Percentiles rank a stretch among this genome's conserved stretches.
Conservation (phyloP, 2,329 filamentous ascomycete genomes). For the Ophiocordyceps robertsii region DNA sequence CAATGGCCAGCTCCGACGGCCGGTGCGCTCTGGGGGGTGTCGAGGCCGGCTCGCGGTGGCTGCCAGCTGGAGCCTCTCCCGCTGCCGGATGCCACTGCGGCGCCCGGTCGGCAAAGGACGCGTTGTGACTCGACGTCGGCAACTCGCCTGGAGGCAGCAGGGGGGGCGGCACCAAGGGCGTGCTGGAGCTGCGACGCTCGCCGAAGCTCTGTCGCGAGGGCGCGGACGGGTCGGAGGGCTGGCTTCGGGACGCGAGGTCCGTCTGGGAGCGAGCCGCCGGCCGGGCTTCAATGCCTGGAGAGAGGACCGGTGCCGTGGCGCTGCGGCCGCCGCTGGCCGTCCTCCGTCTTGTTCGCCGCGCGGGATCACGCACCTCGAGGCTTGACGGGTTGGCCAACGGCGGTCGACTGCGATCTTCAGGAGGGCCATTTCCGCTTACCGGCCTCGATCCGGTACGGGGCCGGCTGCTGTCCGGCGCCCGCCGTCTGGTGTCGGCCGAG, state of each 20-base stretch:
- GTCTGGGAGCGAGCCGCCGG: conserved; percentile 50
- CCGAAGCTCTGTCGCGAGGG: conserved; percentile 24
- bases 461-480: conserved; percentile 16
- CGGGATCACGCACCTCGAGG: conserved; percentile 17
- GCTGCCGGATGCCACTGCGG: conserved; percentile 12
- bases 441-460: conserved; percentile 31
- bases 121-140: conserved; percentile 9
- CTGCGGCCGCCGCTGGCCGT: conserved; percentile 43
- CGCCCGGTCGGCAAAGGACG: conserved; percentile 23
- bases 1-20: conserved; percentile 26
- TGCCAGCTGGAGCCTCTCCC: not conserved
- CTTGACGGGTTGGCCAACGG: conserved; percentile 21
- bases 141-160: conserved; percentile 11
- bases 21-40: conserved; percentile 15
- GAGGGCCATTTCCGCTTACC: conserved; percentile 25
- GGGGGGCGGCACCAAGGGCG: conserved; percentile 16
- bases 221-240: conserved; percentile 21
- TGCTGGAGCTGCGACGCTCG: conserved; percentile 29
- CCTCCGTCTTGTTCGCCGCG: conserved; percentile 26
- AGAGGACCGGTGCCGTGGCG: conserved; percentile 32
- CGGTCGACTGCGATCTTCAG: conserved; percentile 38
- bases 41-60: conserved; percentile 9
- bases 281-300: conserved; percentile 27
- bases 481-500: conserved; percentile 12
- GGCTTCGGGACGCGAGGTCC: conserved; percentile 39